Base-by-base conservation (phyloP, 768 basidiomycete genomes). In the Cystofilobasidium bisporidii region DNA sequence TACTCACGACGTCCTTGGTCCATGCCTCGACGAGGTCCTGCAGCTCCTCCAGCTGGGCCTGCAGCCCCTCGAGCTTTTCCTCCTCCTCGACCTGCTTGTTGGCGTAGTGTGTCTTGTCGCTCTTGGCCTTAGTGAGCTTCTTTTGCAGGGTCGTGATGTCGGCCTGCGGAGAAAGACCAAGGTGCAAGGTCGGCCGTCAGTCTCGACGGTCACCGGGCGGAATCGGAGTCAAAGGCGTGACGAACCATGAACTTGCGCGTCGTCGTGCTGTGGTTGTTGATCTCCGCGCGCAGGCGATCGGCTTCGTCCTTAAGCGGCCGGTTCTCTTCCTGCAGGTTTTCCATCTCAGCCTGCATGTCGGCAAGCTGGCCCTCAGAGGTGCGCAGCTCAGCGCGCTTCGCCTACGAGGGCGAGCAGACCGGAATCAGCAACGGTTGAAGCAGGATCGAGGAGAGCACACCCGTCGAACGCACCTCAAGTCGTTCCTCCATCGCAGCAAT, bases 401-500 rank as follows among this genome's bases (percentile, higher is more conserved):
- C 63, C 63, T 64, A 36, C n/a, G n/a, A n/a, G n/a, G n/a, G n/a
- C n/a, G n/a, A n/a, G n/a, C n/a, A n/a, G n/a, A n/a, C n/a, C n/a
- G n/a, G n/a, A n/a, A n/a, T n/a, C n/a, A n/a, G n/a, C n/a, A n/a
- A n/a, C n/a, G n/a, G n/a, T n/a, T n/a, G n/a, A n/a, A n/a, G n/a
- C n/a, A n/a, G n/a, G n/a, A n/a, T n/a, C n/a, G n/a, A n/a, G n/a
- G n/a, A n/a, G n/a, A n/a, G n/a, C n/a, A n/a, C n/a, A n/a, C n/a
- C n/a, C n/a, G n/a, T 14, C 38, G 24, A 36, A 30, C 67, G 55
- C 32, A 68, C 67, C 28, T 61, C 50, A 33, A 68, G 61, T 6
- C 81, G 83, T 15, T 76, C 79, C 67, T 85, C 79, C 18, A 87
- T 77, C 18, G 81, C 82, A 26, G 81, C 79, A n/a, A 87, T 79